Base-by-base conservation (phyloP, 495 filamentous ascomycete genomes). In the Aspergillus funiculosus region DNA sequence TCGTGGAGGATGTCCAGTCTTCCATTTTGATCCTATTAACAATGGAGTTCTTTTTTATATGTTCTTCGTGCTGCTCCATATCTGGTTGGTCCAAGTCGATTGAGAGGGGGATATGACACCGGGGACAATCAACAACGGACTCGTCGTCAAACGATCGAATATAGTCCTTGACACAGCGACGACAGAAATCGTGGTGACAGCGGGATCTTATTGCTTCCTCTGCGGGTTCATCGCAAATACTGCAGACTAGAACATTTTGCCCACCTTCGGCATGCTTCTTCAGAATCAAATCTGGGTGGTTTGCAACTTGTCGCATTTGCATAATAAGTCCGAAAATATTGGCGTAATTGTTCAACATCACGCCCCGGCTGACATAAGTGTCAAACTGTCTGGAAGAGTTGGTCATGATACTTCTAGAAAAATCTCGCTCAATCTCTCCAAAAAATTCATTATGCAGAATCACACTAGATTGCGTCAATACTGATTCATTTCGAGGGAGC, bases 21-120 rank as follows among this genome's bases (percentile, higher is more conserved):
- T 90, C 86, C 91, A 96, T 95, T 57, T 87, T 83, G 59, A 97
- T 96, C 29, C 92, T 85, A 62, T 95, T 95, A 71, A 95, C 94
- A 63, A 98, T 97, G 7, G 87, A 92, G 5, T 79, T 86, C 62
- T 94, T 94, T 76, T 95, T 95, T 21, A 95, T 78, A 19, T 76
- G 59, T 13, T 79, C 76, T 56, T 86, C 82, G 44, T 94, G 86
- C 64, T 94, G 87, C 62, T 92, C 91, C 29, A 95, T 86, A 37
- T 90, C 88, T 0, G 89, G 89, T 63, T 94, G 87, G 59, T 95
- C 91, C 6, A 95, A 78, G 62, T 98, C 92, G 51, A 96, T 92
- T 5, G 80, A 78, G 2, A 96, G 75, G 1, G 82, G 68, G 41
- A 96, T 94, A 60, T 98, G 92, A 64, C 92, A 98, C 27, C 78